Conservation (phyloP, 2,329 filamentous ascomycete species). For the Cladosporium velox region DNA sequence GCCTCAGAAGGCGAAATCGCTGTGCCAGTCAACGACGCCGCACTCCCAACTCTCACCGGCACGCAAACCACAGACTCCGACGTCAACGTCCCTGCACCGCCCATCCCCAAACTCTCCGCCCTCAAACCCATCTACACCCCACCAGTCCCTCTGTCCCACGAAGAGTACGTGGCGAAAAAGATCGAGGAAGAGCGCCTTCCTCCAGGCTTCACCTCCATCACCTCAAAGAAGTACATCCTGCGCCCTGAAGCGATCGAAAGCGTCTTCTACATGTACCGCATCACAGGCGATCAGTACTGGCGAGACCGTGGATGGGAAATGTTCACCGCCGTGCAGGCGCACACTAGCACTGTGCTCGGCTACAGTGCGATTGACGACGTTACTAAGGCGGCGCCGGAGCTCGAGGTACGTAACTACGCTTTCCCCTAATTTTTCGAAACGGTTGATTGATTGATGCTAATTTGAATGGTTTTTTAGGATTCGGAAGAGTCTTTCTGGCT, state of each 20-base stretch:
- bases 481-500: conserved; percentile 41
- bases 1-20: neutral
- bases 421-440: neutral
- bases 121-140: conserved; percentile 30
- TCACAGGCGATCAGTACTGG: conserved; percentile 74
- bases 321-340: conserved; percentile 70
- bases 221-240: conserved; percentile 44
- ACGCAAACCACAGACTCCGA: conserved; percentile 12
- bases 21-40: neutral
- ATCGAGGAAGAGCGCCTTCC: conserved; percentile 45
- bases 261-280: conserved; percentile 87
- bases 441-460: neutral
- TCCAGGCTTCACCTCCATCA: conserved; percentile 44
- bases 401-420: conserved; percentile 37
- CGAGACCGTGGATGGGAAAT: conserved; percentile 85
- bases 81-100: neutral
- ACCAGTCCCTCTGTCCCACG: conserved; percentile 31
- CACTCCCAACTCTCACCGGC: conserved; percentile 16
- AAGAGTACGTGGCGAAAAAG: conserved; percentile 36
- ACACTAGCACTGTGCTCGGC: conserved; percentile 66
- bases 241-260: conserved; percentile 82
- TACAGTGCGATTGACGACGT: conserved; percentile 73
- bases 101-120: conserved; percentile 20
- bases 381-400: conserved; percentile 43
- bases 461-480: conserved; percentile 7